Conservation (phyloP, 352 stramenopile species). For the Achlya hypogyna region DNA sequence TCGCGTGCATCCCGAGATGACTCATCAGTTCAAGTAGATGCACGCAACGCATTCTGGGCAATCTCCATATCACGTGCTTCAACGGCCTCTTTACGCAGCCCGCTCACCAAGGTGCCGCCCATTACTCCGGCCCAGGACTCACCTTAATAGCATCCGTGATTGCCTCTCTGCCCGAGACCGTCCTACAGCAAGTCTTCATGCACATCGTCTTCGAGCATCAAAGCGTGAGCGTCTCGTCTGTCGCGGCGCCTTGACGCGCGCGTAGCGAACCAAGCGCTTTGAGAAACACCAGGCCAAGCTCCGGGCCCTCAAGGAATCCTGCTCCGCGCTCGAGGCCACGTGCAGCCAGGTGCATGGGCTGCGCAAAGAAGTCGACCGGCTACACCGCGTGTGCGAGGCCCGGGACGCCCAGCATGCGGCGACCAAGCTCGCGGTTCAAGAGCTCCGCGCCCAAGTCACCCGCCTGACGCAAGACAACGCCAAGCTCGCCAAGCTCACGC, state of each 20-base stretch:
- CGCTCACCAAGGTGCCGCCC: background rate
- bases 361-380: slow-evolving; percentile 1
- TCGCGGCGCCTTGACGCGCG: background rate
- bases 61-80: slow-evolving; percentile 17
- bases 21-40: no score
- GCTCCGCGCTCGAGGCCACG: background rate
- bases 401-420: background rate
- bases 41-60: slow-evolving; percentile 10
- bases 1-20: background rate
- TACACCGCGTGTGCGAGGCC: background rate
- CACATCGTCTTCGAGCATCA: slow-evolving; percentile 13
- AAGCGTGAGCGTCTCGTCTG: background rate
- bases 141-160: slow-evolving; percentile 3
- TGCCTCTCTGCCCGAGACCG: slow-evolving; percentile 6
- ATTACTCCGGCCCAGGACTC: background rate
- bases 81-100: slow-evolving; percentile 15
- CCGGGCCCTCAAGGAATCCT: background rate
- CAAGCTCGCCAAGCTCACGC: background rate
- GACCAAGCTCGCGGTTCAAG: background rate
- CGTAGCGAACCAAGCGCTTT: background rate
- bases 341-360: background rate
- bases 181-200: slow-evolving; percentile 17
- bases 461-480: background rate
- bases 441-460: background rate
- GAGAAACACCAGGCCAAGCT: slow-evolving; percentile 13